A percentile compares a stretch with the other conserved stretches of the same genome.
Evolutionary conservation across 169 alveolate genomes (phyloP).

Genomic region (Cryptosporidium ryanae): DNA sequence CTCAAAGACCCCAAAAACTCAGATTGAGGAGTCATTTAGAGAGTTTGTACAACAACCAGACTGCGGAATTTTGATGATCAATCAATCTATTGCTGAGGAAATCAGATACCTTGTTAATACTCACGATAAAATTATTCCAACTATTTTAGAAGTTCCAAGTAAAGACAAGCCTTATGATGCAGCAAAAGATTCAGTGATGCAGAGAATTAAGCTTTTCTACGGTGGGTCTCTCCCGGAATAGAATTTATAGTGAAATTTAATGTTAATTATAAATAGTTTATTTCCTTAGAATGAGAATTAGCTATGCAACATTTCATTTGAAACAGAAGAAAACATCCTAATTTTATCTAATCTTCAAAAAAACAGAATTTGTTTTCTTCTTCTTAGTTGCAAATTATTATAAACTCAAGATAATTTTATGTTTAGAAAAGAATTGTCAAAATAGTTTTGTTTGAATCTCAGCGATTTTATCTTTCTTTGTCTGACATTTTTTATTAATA

Average conservation of each 20-base stretch:
- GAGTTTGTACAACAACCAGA: constrained; percentile 83
- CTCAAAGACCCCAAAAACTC: constrained; percentile 81
- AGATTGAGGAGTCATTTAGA: constrained; percentile 84
- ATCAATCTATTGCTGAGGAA: constrained; percentile 85
- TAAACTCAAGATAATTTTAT: too few species aligned
- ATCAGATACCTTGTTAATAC: constrained; percentile 85
- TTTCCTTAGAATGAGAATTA: not conserved
- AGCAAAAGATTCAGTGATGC: constrained; percentile 82
- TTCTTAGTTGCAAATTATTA: too few species aligned
- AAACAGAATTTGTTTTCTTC: too few species aligned
- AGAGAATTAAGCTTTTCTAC: constrained; percentile 68
- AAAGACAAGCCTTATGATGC: constrained; percentile 88
- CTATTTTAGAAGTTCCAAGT: constrained; percentile 90
- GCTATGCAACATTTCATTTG: not conserved
- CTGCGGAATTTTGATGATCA: constrained; percentile 87
- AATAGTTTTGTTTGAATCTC: not conserved
- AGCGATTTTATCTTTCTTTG: not conserved
- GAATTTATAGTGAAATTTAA: not conserved
- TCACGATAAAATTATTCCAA: constrained; percentile 86
- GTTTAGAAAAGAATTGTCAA: too few species aligned
- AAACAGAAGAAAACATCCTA: not conserved
- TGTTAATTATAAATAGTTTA: not conserved
- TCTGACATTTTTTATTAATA: constrained; percentile 11
- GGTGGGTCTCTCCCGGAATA: constrained; percentile 74
- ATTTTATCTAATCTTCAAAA: too few species aligned